phyloP scores from a whole-genome alignment of 768 basidiomycete species.

The Trametes sanguinea region DNA sequence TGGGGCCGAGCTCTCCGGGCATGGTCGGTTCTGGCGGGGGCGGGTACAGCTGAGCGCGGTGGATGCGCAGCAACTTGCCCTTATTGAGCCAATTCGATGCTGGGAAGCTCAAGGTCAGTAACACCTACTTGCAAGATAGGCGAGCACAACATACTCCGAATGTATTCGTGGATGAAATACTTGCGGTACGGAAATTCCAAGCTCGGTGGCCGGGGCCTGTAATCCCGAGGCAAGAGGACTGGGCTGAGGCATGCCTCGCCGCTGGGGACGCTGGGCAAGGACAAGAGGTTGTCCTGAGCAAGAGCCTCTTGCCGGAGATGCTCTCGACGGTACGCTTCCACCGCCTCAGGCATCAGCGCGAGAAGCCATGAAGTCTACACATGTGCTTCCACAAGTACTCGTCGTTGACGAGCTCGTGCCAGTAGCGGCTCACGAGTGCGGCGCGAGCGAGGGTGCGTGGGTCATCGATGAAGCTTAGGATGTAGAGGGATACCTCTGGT shows the following conservation, averaged over 20 bases:
- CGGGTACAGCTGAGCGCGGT: conserved; percentile 45
- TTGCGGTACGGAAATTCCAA: conserved; percentile 57
- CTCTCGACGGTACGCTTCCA: conserved; percentile 32
- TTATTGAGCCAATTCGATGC: conserved; percentile 82
- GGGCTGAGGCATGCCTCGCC: conserved; percentile 3
- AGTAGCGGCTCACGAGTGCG: conserved; percentile 66
- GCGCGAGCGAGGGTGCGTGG: conserved; percentile 70
- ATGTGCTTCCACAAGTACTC: conserved; percentile 81
- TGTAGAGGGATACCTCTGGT: conserved; percentile 71
- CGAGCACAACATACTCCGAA: conserved; percentile 54
- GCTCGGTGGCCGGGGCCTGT: conserved; percentile 4
- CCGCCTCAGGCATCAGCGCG: conserved; percentile 29
- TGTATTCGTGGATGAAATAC: conserved; percentile 73
- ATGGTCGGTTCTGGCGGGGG: conserved; percentile 8
- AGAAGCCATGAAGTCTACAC: conserved; percentile 61
- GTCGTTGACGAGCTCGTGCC: conserved; percentile 70
- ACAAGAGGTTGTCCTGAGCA: conserved; percentile 7
- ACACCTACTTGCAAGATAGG: neutral
- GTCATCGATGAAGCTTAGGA: conserved; percentile 77
- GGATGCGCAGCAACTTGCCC: conserved; percentile 67
- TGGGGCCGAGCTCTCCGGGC: conserved; percentile 22
- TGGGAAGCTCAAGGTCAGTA: conserved; percentile 32
- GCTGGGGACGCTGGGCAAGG: neutral
- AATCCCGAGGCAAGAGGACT: conserved; percentile 2
- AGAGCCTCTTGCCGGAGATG: conserved; percentile 26